phyloP scores from a whole-genome alignment of 2,329 filamentous ascomycete species.

The Colletotrichum spaethianum region DNA sequence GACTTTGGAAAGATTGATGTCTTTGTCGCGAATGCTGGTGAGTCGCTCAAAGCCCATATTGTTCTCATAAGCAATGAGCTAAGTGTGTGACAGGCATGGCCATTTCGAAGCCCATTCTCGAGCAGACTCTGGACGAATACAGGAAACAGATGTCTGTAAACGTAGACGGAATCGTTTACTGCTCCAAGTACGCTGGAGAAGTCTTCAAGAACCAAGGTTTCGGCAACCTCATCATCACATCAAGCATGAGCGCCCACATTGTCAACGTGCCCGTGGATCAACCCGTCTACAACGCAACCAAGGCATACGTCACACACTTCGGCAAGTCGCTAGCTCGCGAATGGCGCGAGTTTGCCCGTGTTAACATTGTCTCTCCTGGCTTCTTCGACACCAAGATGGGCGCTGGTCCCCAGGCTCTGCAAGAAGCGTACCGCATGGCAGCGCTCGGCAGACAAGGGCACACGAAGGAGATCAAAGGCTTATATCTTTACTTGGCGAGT shows the following conservation, averaged over 20 bases:
- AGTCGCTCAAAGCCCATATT: background rate
- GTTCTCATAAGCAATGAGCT: rapidly evolving
- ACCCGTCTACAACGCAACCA: conserved; percentile 65
- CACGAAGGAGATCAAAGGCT: conserved; percentile 76
- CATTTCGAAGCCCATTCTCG: conserved; percentile 68
- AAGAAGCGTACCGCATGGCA: conserved; percentile 66
- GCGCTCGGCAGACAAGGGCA: conserved; percentile 70
- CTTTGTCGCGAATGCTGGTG: conserved; percentile 60
- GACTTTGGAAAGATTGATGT: conserved; percentile 61
- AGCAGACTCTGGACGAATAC: conserved; percentile 67
- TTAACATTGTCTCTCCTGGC: conserved; percentile 68
- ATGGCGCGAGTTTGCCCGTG: conserved; percentile 70
- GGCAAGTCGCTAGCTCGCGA: conserved; percentile 69
- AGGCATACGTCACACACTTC: conserved; percentile 69
- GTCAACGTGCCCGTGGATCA: conserved; percentile 65
- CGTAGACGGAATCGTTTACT: conserved; percentile 62
- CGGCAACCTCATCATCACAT: conserved; percentile 67
- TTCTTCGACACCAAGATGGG: conserved; percentile 72
- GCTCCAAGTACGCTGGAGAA: conserved; percentile 59
- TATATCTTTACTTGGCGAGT: conserved; percentile 68
- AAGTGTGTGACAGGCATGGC: conserved; percentile 54
- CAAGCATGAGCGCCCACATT: conserved; percentile 63
- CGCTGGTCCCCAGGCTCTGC: conserved; percentile 56
- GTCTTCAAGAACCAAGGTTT: conserved; percentile 59
- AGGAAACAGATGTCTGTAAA: conserved; percentile 67